These are phyloP conservation scores for Naganishia kalamii DNA, from an alignment of 768 basidiomycete genomes.

Conservation along the genomic window DNA sequence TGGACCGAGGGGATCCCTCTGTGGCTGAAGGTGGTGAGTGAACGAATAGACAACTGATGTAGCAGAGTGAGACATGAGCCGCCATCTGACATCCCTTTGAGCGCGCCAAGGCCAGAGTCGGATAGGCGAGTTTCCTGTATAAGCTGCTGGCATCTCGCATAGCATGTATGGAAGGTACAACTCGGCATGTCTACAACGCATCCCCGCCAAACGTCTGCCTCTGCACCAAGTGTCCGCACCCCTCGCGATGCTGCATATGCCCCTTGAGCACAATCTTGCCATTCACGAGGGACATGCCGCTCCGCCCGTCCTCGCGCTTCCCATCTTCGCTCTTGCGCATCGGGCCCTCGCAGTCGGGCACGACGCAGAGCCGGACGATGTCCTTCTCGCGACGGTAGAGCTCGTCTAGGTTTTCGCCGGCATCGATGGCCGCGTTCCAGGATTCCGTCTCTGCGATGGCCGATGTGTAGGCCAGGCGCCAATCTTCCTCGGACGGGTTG, in stretches of 20 bases:
- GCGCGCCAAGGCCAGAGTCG: too few species aligned
- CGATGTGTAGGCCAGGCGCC: constrained; percentile 34
- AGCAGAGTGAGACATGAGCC: background rate
- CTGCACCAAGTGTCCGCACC: constrained; percentile 37
- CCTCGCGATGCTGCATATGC: constrained; percentile 31
- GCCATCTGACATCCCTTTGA: too few species aligned
- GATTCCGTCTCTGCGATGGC: constrained; percentile 31
- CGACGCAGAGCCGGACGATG: constrained; percentile 34
- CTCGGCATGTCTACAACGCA: background rate
- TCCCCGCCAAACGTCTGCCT: constrained; percentile 13
- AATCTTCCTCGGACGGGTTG: constrained; percentile 27
- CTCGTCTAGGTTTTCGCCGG: constrained; percentile 1
- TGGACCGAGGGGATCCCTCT: background rate
- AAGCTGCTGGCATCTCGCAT: too few species aligned
- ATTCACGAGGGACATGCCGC: constrained; percentile 34
- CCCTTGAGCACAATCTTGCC: constrained; percentile 15
- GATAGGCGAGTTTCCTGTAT: too few species aligned
- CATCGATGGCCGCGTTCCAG: constrained; percentile 3
- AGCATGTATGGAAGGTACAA: background rate
- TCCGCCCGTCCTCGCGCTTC: constrained; percentile 39
- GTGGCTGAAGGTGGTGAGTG: background rate
- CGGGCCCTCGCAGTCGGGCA: constrained; percentile 44
- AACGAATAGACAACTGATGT: too few species aligned
- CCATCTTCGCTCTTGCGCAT: constrained; percentile 40
- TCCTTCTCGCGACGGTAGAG: background rate